phyloP scores from a whole-genome alignment of 257 asterid genomes.

The Nicotiana tabacum region DNA sequence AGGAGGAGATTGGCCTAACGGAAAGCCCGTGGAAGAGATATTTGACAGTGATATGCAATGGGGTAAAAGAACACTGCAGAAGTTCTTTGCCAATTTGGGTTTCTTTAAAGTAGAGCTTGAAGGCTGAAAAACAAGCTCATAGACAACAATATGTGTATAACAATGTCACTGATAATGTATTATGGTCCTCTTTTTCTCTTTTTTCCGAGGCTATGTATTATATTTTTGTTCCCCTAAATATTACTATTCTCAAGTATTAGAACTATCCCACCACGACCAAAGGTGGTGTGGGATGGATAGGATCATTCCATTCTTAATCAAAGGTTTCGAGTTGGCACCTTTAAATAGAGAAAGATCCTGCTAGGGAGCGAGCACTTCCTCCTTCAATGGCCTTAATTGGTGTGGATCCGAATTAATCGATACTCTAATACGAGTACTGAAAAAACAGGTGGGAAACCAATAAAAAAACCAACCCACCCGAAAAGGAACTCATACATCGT shows the following conservation, averaged over 20 bases:
- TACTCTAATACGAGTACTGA: no score
- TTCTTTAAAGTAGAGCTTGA: constrained; percentile 14
- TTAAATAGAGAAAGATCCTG: no score
- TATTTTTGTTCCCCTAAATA: neutral
- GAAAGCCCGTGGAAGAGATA: constrained; percentile 10
- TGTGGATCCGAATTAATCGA: no score
- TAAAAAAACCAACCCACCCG: neutral
- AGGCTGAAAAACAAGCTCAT: neutral
- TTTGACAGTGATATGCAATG: constrained; percentile 37
- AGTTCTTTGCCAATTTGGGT: constrained; percentile 52
- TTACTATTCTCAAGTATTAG: neutral
- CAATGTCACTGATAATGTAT: neutral
- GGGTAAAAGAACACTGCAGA: constrained; percentile 55
- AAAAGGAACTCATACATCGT: neutral
- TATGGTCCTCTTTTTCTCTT: neutral
- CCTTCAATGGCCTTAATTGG: no score
- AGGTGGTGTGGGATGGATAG: no score
- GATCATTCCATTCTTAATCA: no score
- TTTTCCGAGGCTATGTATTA: neutral
- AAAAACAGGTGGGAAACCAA: no score
- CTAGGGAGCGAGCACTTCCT: no score
- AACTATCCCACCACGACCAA: neutral
- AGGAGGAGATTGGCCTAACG: constrained; percentile 6
- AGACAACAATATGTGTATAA: neutral
- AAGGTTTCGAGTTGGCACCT: no score